Base-by-base conservation (phyloP, 2,329 filamentous ascomycete species). In the Alternaria conjuncta region DNA sequence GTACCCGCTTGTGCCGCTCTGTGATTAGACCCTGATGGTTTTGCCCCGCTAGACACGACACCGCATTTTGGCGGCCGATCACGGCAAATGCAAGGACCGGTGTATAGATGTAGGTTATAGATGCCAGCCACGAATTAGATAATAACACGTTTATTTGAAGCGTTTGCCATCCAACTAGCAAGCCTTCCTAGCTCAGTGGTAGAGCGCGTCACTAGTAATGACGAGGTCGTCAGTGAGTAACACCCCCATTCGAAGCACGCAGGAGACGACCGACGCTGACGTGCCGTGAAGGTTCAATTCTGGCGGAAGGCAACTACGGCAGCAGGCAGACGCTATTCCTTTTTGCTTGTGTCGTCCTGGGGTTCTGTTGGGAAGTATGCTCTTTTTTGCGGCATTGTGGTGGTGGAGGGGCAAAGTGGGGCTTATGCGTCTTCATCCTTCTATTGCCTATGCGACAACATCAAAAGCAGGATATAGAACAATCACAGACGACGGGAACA, bases 201-300 rank as follows among this genome's bases (percentile, higher is more conserved):
- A 78, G 73, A 78, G 76, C 76, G 76, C 74, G 74, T 76, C 75
- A 78, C 76, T 78, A 78, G 76, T 78, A 78, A 78, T 78, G 76
- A 76, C 74, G 74, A 78, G 76, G 74, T 77, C 76, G 71, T 72
- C 72, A 73, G 76, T 41, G 36, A 41, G 36, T 41, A 41, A 6
- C 36, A 41, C 36, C 36, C 36, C 15, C n/a, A 41, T 41, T 41
- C 36, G 36, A 41, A 41, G 15, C n/a, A 18, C 36, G 2, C 0
- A 18, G 36, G n/a, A 41, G 36, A 41, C 36, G 9, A n/a, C 30
- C 30, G 32, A 41, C 15, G 36, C 36, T 41, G 36, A 41, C 36
- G 15, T 41, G 36, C 36, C 15, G 15, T 41, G 8, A 18, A 41
- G 36, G 36, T 78, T 78, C 76, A 72, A 78, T 77, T 78, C 76